A percentile compares a stretch with the other conserved stretches of the same genome.
These are phyloP conservation scores for Psilocybe sp. DNA, from an alignment of 768 basidiomycete species.

Conservation along the genomic window DNA sequence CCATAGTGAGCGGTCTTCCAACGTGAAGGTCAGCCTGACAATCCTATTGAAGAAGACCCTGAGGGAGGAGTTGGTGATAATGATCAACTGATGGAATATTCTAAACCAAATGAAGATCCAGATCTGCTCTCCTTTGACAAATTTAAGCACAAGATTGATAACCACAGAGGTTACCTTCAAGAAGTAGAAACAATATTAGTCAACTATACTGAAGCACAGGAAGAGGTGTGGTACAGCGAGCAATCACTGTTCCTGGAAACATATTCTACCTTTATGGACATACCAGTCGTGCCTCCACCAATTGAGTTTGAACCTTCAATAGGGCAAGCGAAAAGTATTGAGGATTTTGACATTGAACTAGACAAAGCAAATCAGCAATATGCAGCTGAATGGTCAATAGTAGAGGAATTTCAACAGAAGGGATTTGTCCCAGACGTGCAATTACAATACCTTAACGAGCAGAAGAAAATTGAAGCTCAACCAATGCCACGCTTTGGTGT, in stretches of 20 bases:
- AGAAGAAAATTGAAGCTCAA: no score
- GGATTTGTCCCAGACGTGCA: no score
- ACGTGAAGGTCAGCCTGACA: conserved; percentile 9
- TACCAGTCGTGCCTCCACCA: neutral
- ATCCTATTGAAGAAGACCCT: conserved; percentile 2
- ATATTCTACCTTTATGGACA: neutral
- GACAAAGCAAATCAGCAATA: neutral
- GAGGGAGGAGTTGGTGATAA: neutral
- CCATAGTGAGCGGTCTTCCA: no score
- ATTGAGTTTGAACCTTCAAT: no score
- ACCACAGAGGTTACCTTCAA: conserved; percentile 3
- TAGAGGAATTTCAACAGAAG: no score
- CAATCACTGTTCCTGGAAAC: neutral
- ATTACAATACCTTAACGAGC: no score
- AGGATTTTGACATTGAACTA: neutral
- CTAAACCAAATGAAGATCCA: neutral
- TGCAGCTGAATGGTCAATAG: no score
- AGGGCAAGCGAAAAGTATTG: neutral
- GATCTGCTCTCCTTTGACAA: conserved; percentile 6
- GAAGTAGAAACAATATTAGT: neutral
- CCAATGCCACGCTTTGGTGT: no score
- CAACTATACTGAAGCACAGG: neutral
- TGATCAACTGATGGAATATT: neutral
- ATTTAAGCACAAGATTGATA: conserved; percentile 9
- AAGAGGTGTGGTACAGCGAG: neutral